Evolutionary conservation across 2,329 filamentous ascomycete genomes (phyloP).

Genomic region (Ophidiomyces ophidiicola): DNA sequence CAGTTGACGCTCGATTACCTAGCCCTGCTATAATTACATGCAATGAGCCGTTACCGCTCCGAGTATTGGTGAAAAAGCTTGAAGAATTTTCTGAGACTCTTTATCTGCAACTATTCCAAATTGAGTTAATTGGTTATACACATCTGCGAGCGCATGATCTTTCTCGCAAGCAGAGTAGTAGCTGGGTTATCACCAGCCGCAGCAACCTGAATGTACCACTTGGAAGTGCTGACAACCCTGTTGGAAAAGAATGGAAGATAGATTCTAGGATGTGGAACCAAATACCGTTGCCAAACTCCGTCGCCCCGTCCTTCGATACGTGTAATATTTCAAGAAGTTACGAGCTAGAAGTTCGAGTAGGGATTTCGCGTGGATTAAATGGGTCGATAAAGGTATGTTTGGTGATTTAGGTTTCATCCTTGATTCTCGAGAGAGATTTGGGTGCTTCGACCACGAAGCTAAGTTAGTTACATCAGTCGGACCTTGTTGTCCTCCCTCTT

Average conservation of each 20-base stretch:
- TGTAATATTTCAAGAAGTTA: constrained; percentile 80
- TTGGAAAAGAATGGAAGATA: constrained; percentile 56
- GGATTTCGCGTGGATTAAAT: constrained; percentile 59
- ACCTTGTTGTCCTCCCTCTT: constrained; percentile 66
- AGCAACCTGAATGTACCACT: constrained; percentile 61
- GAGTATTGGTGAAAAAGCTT: constrained; percentile 66
- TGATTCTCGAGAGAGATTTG: neutral
- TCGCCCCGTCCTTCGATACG: constrained; percentile 74
- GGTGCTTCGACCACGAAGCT: neutral
- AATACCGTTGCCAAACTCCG: constrained; percentile 63
- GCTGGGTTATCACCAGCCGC: constrained; percentile 63
- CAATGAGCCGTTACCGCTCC: constrained; percentile 70
- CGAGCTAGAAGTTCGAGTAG: constrained; percentile 69
- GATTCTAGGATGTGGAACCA: constrained; percentile 61
- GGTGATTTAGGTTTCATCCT: neutral
- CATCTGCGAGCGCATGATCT: constrained; percentile 67
- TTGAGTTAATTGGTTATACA: constrained; percentile 70
- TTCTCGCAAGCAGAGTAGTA: constrained; percentile 54
- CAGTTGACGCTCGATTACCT: constrained; percentile 72
- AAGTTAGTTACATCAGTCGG: constrained; percentile 38
- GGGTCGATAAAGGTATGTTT: constrained; percentile 39
- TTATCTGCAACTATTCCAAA: constrained; percentile 65
- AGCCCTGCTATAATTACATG: constrained; percentile 81
- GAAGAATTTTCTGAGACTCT: constrained; percentile 56
- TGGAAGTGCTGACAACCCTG: constrained; percentile 44